phyloP scores from a whole-genome alignment of 495 filamentous ascomycete species.

The Niebla homalea region DNA sequence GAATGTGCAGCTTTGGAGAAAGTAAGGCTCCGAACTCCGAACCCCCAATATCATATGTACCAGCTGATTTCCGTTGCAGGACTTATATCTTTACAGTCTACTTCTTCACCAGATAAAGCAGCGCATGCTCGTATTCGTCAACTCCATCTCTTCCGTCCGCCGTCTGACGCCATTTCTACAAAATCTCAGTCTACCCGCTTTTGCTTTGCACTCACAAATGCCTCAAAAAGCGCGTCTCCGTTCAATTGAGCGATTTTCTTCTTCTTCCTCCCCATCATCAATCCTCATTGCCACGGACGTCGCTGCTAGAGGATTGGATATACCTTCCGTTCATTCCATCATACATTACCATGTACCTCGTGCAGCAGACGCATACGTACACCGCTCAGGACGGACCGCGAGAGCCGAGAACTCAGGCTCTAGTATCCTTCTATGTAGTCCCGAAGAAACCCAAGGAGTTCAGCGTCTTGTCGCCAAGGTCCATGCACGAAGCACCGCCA shows the following conservation, averaged over 20 bases:
- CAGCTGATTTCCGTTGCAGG: slow-evolving; percentile 31
- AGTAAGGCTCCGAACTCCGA: slow-evolving; percentile 26
- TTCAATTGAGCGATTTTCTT: slow-evolving; percentile 81
- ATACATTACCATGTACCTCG: slow-evolving; percentile 93
- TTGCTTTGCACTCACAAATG: slow-evolving; percentile 85
- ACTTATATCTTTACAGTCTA: slow-evolving; percentile 84
- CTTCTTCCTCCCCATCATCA: slow-evolving; percentile 41
- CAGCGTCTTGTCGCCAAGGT: slow-evolving; percentile 78
- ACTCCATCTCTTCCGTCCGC: slow-evolving; percentile 86
- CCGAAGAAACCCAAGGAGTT: slow-evolving; percentile 78
- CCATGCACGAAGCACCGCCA: slow-evolving; percentile 37
- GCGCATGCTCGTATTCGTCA: slow-evolving; percentile 79
- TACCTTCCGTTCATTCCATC: slow-evolving; percentile 72
- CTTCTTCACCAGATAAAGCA: slow-evolving; percentile 69
- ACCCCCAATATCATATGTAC: neutral
- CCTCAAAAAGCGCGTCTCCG: slow-evolving; percentile 90
- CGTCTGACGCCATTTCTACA: slow-evolving; percentile 77
- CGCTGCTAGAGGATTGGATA: slow-evolving; percentile 91
- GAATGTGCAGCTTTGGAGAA: slow-evolving; percentile 91
- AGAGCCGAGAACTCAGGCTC: slow-evolving; percentile 64
- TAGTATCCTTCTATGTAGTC: slow-evolving; percentile 76
- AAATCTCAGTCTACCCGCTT: slow-evolving; percentile 62
- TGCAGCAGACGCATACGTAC: slow-evolving; percentile 84
- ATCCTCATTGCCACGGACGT: slow-evolving; percentile 92
- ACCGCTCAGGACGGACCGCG: slow-evolving; percentile 89